Base-by-base conservation (phyloP, 2,329 filamentous ascomycete species). In the Colletotrichum incanum region DNA sequence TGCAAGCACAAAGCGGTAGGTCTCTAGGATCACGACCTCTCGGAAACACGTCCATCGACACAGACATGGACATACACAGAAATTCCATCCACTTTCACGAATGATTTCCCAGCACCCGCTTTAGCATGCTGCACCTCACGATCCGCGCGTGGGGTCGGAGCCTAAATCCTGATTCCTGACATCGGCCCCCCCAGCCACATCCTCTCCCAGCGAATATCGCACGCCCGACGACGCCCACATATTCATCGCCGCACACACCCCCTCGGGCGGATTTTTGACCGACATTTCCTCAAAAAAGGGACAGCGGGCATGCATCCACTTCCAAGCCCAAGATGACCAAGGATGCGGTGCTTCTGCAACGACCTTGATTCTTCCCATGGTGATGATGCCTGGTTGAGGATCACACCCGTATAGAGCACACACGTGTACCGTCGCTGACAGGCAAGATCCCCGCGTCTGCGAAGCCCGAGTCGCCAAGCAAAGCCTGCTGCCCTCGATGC, bases 131-230 rank as follows among this genome's bases (percentile, higher is more conserved):
- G 45, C 67, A 58, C 52, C 45, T 7, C 26, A 54, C 45, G 67
- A 60, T 66, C 34, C 62, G 37, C 54, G 28, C 12, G 39, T 63
- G 65, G 39, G 65, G 69, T 64, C 58, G 69, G 50, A 63, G 69
- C 69, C 69, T 73, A 69, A 60, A 69, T 67, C 72, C 70, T 72
- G 55, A 70, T 64, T 74, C 72, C 65, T 72, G 64, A 54, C 47
- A 55, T 45, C 23, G 43, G 37, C 26, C 67, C 16, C 34, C 55
- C 63, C 58, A 67, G 56, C 67, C 71, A 60, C 71, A 66, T 68
- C 72, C 69, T 72, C 20, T 31, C 28, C 28, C 39, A 20, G 34
- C 64, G 41, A 67, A 66, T 39, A 16, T 50, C 52, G 3, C 31
- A 61, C 67, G 61, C 62, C 34, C 34, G 56, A 56, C 67, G 23